Evolutionary conservation across 2,329 filamentous ascomycete genomes (phyloP), one percentile per base, ranked within the genome.

Genomic region (Neophaeococcomyces aloes): DNA sequence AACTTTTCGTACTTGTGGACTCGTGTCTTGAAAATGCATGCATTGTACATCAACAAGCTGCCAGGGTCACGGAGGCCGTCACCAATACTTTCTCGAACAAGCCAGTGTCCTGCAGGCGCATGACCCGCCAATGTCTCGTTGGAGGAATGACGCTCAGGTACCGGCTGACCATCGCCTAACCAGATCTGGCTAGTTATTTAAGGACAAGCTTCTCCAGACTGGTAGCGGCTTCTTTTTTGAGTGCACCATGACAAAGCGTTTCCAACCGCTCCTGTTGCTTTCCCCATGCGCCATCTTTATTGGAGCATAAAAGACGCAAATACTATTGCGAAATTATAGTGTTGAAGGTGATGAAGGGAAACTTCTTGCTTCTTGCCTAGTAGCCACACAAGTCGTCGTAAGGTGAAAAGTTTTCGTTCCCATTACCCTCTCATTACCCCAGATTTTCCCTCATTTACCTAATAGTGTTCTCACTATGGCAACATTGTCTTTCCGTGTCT

Each of bases 221-320:
- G 19, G 18, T 19, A 19, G n/a, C 15, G 35, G 11, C 15, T 8
- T 27, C 15, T 23, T 23, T 19, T 19, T 17, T 19, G 18, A 38
- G n/a, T 14, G 7, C 4, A 7, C n/a, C 18, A 11, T 38, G 13
- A n/a, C 3, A 13, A 19, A 38, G 15, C 35, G 10, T 15, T n/a
- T 7, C 14, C 6, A 36, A 27, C 5, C 23, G 23, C 23, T 27
- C 23, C 23, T 10, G 10, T 6, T 27, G 5, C 23, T 27, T 5
- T 27, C 23, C 34, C 7, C 7, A 23, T 18, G 34, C 7, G 4
- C 19, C 18, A 13, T 17, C 4, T 8, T 39, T n/a, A 39, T 39
- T 39, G 17, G 37, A 39, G 11, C 25, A 39, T 39, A 39, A 39
- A 42, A 42, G 39, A 35, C 39, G 23, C 39, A 42, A 25, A 14